A percentile compares a stretch with the other conserved stretches of the same genome.
These are phyloP conservation scores for Hyaloscypha finlandica DNA, from an alignment of 495 filamentous ascomycete species.

Conservation along the genomic window DNA sequence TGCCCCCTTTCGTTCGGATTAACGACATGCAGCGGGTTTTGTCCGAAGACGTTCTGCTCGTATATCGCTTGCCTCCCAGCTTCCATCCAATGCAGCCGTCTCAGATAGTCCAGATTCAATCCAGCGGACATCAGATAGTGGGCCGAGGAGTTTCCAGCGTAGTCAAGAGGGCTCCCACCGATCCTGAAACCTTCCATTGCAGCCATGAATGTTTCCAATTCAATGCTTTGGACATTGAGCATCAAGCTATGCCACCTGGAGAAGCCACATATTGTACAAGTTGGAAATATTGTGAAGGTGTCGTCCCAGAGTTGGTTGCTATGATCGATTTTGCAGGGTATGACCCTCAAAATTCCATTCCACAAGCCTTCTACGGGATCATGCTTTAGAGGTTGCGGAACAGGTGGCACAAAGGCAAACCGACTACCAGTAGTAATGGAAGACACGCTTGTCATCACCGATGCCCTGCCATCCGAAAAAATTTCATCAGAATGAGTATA, in stretches of 20 bases:
- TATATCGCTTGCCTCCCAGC: not conserved
- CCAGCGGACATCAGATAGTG: slow-evolving; percentile 29
- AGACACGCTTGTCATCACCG: slow-evolving; percentile 17
- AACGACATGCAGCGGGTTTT: slow-evolving; percentile 29
- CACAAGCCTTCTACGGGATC: slow-evolving; percentile 22
- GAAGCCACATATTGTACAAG: slow-evolving; percentile 26
- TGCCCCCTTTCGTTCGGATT: slow-evolving; percentile 26
- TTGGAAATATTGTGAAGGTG: slow-evolving; percentile 2
- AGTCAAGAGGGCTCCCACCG: slow-evolving; percentile 9
- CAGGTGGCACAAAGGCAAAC: not conserved
- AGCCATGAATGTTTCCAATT: slow-evolving; percentile 10
- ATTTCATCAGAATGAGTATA: slow-evolving; percentile 17
- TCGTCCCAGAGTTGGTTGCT: slow-evolving; percentile 19
- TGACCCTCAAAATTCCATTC: slow-evolving; percentile 24
- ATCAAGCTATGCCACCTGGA: slow-evolving; percentile 25
- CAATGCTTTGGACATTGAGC: slow-evolving; percentile 24
- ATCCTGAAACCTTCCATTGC: slow-evolving; percentile 10
- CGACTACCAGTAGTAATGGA: slow-evolving; percentile 19
- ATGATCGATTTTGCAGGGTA: slow-evolving; percentile 27
- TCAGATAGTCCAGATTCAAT: slow-evolving; percentile 24
- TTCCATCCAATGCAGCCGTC: not conserved
- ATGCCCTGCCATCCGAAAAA: slow-evolving; percentile 17
- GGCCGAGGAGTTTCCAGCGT: slow-evolving; percentile 24
- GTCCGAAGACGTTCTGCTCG: slow-evolving; percentile 28
- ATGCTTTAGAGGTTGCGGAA: slow-evolving; percentile 17